phyloP scores from a whole-genome alignment of 2,329 filamentous ascomycete genomes.

The Orbilia blumenaviensis region DNA sequence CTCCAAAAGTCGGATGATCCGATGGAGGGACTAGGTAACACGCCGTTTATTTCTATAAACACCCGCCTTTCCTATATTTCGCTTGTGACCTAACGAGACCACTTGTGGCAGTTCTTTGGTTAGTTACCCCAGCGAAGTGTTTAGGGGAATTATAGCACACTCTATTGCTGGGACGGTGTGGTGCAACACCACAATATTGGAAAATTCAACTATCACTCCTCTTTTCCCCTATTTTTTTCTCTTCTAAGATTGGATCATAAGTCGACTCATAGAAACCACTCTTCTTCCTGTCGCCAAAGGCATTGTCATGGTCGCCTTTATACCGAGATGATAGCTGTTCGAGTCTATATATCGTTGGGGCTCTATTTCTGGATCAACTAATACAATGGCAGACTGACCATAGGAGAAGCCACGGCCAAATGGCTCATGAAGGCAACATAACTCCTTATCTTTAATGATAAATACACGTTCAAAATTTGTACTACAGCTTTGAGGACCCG shows the following conservation, averaged over 20 bases:
- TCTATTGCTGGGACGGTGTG: neutral
- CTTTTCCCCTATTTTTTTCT: slow-evolving; percentile 75
- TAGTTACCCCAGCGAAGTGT: slow-evolving; percentile 50
- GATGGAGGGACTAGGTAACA: slow-evolving; percentile 87
- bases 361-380: neutral
- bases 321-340: slow-evolving; percentile 85
- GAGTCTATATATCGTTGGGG: slow-evolving; percentile 62
- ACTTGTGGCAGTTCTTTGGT: slow-evolving; percentile 63
- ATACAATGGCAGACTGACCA: slow-evolving; percentile 63
- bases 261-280: slow-evolving; percentile 76
- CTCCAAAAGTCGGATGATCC: slow-evolving; percentile 68
- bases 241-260: slow-evolving; percentile 79
- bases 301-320: slow-evolving; percentile 68
- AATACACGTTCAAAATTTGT: slow-evolving; percentile 98
- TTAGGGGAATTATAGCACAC: neutral
- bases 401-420: slow-evolving; percentile 98
- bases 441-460: slow-evolving; percentile 85
- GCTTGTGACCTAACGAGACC: slow-evolving; percentile 44
- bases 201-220: slow-evolving; percentile 67
- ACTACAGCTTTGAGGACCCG: slow-evolving; percentile 92
- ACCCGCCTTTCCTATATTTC: slow-evolving; percentile 82
- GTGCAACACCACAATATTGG: slow-evolving; percentile 15
- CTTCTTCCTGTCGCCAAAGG: slow-evolving; percentile 64
- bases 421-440: slow-evolving; percentile 90
- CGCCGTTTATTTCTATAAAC: slow-evolving; percentile 98